A percentile compares a stretch with the other conserved stretches of the same genome.
phyloP scores from a whole-genome alignment of 1,284 basidiomycete species.

The Phaffia rhodozyma region DNA sequence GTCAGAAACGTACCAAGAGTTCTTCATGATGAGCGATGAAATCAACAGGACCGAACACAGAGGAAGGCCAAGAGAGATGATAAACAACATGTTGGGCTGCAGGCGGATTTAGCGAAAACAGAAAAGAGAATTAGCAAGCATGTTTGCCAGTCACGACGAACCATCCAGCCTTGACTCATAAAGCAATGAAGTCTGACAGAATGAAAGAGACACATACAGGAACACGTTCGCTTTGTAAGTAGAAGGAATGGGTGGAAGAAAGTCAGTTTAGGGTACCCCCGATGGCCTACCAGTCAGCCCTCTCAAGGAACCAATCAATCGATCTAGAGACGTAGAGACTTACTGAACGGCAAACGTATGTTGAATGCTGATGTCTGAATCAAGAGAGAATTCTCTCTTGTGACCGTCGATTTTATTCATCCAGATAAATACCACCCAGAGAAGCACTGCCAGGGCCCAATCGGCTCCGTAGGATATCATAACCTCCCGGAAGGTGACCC shows the following conservation, averaged over 20 bases:
- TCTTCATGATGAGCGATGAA: conserved; percentile 10
- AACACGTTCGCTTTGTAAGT: background rate
- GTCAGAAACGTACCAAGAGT: conserved; percentile 3
- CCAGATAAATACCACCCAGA: conserved; percentile 6
- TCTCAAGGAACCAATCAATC: background rate
- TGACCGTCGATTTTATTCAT: conserved; percentile 7
- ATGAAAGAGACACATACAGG: background rate
- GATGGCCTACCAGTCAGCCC: too few species aligned
- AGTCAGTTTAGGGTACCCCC: background rate
- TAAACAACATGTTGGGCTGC: conserved; percentile 10
- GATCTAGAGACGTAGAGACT: background rate
- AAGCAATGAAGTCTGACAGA: background rate
- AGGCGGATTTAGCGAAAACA: background rate
- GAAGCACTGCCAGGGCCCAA: conserved; percentile 10
- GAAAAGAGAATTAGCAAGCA: background rate
- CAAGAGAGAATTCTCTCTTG: conserved; percentile 16
- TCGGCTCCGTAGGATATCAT: conserved; percentile 10
- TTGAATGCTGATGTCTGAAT: conserved; percentile 49
- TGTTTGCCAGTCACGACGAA: background rate
- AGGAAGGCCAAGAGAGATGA: conserved; percentile 14
- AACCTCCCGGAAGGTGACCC: too few species aligned
- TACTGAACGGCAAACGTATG: conserved; percentile 50
- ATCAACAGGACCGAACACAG: conserved; percentile 16
- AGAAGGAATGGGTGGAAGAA: background rate
- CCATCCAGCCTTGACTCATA: background rate